Conservation (phyloP, 108 stramenopile species). For the Craspedostauros australis region DNA sequence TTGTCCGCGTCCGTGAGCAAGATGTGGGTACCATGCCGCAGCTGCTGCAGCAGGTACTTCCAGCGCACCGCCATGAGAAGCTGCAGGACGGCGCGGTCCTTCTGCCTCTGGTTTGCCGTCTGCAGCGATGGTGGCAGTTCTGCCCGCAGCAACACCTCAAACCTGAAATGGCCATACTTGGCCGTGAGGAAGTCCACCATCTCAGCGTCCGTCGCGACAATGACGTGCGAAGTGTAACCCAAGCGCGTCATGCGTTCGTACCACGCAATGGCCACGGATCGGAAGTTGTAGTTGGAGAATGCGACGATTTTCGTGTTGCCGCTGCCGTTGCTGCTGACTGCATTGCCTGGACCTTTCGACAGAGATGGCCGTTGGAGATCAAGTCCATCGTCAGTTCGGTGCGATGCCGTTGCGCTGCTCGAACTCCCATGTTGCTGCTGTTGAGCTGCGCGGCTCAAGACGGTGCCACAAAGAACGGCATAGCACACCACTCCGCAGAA, state of each 20-base stretch:
- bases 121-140: not conserved
- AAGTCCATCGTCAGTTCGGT: no score
- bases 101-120: not conserved
- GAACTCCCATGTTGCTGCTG: no score
- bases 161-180: slow-evolving; percentile 4
- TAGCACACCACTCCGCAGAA: no score
- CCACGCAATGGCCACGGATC: slow-evolving; percentile 28
- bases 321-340: no score
- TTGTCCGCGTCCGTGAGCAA: slow-evolving; percentile 55
- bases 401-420: no score
- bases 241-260: slow-evolving; percentile 28
- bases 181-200: slow-evolving; percentile 7
- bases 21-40: slow-evolving; percentile 28
- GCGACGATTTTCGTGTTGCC: slow-evolving; percentile 29
- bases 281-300: slow-evolving; percentile 30
- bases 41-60: slow-evolving; percentile 20
- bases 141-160: slow-evolving; percentile 1
- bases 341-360: no score
- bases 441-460: no score
- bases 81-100: slow-evolving; percentile 14
- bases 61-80: slow-evolving; percentile 20
- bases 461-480: no score
- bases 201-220: slow-evolving; percentile 12
- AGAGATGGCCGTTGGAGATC: no score
- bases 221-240: slow-evolving; percentile 16